Base-by-base conservation (phyloP, 2,329 filamentous ascomycete species). In the Hymenotorrendiella dingleyae region DNA sequence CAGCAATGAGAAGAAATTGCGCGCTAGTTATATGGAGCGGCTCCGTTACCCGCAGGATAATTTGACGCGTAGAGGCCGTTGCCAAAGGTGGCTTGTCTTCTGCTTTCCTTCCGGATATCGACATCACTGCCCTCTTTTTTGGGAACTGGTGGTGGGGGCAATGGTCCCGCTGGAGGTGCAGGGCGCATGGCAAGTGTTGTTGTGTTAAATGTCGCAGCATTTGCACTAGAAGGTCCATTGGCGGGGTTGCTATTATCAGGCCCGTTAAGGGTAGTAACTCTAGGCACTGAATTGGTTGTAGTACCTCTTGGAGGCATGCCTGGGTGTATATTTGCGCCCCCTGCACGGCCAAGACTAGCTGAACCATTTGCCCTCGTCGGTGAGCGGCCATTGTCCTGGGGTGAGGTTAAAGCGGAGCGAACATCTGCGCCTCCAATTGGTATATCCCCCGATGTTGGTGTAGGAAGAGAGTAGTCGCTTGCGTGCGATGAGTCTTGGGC, bases 361-460 rank as follows among this genome's bases (percentile, higher is more conserved):
- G 64, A 56, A 33, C 74, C 71, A 41, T 59, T 61, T n/a, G n/a
- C n/a, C 45, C 55, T 60, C 4, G 54, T 54, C 40, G 57, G 50
- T 53, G 54, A 54, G 21, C 63, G 58, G 46, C 66, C 64, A 24
- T 52, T 20, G 14, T 59, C 52, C 23, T 58, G 55, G 22, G 60
- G 68, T 43, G 76, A 76, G 28, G 74, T 74, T 48, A 73, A 64
- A 4, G 53, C 49, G 12, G 56, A 59, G 12, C 59, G 55, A 9
- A 57, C 47, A 53, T 79, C 74, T 44, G 71, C 72, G 23, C 75
- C 74, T 38, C 70, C 74, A 47, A 86, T 78, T 28, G 81, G 81
- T 46, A 87, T 86, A 54, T 87, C 81, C 45, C 81, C 82, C 41
- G 82, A 84, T 9, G 81, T 84, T 23, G 84, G 82, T 14, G 81